phyloP scores from a whole-genome alignment of 257 asterid species.

The Lantana camara region DNA sequence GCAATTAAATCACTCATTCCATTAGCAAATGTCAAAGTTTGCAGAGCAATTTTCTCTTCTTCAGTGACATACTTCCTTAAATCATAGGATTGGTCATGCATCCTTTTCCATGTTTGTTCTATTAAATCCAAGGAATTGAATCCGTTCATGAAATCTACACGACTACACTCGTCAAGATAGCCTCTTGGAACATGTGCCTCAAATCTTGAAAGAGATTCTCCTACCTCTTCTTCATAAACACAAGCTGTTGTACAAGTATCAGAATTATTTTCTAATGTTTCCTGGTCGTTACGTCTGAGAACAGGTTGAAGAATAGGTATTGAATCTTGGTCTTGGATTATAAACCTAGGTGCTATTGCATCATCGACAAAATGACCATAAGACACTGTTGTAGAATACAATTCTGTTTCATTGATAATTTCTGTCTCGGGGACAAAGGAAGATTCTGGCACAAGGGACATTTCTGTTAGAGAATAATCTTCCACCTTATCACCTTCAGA shows the following conservation, averaged over 20 bases:
- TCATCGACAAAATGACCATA: constrained; percentile 42
- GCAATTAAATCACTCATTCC: constrained; percentile 70
- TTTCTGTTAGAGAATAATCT: constrained; percentile 41
- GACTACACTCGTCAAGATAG: constrained; percentile 91
- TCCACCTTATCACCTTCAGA: constrained; percentile 48
- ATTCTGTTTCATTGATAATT: constrained; percentile 44
- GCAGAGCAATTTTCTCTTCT: constrained; percentile 65
- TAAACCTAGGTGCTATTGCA: constrained; percentile 34
- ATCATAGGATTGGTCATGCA: constrained; percentile 48
- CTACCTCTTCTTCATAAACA: constrained; percentile 53
- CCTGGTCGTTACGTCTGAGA: no score
- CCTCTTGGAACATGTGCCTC: constrained; percentile 49
- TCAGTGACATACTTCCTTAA: constrained; percentile 50
- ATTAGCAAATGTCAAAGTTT: constrained; percentile 43
- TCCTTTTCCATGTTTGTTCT: constrained; percentile 72
- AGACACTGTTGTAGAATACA: constrained; percentile 57
- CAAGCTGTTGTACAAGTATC: constrained; percentile 31
- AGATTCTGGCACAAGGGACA: constrained; percentile 61
- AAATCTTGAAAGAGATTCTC: constrained; percentile 56
- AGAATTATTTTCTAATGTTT: constrained; percentile 36
- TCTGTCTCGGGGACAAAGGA: constrained; percentile 70
- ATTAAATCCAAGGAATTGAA: constrained; percentile 47
- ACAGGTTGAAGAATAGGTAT: constrained; percentile 27
- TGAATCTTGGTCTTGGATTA: constrained; percentile 38
- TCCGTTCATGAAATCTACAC: constrained; percentile 48